Base-by-base conservation (phyloP, 352 stramenopile species). In the Aphanomyces cochlioides region DNA sequence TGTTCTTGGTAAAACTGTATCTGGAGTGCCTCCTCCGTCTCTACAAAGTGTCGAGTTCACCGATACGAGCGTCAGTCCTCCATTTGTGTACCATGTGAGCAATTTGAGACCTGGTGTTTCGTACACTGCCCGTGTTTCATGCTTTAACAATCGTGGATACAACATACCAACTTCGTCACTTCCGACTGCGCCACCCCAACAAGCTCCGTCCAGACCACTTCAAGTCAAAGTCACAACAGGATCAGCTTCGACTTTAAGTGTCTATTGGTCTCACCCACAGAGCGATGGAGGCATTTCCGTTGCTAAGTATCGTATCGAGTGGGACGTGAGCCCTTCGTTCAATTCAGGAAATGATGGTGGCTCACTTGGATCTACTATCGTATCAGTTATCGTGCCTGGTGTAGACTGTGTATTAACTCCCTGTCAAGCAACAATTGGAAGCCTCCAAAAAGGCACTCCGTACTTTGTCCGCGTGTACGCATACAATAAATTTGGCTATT, bases 241-340 rank as follows among this genome's bases (percentile, higher is more conserved):
- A 45, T 79, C 79, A 5, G 80, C 83, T 8, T 90, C 85, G 7
- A 89, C 88, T 63, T 76, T 98, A 28, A 81, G 81, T 5, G 74
- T 97, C n/a, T 76, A 91, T 3, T 98, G 91, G 82, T 88, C 82
- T n/a, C 82, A 96, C 37, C 95, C 96, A 1, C 38, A 77, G 3
- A 97, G 90, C 67, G 85, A 98, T 71, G 96, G 96, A 15, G 96
- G 96, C 3, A 88, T 96, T 39, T 73, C 81, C 0, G 89, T 99
- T 50, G 95, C 90, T 7, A 96, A 98, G 71, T 99, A 98, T 59
- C 79, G 92, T 3, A 79, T 98, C 5, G 95, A 98, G 76, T 99
- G 96, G 96, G 96, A 98, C 69, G 73, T 77, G 4, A 78, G 72
- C 5, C 77, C 84, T 5, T 85, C 78, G n/a, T 98, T 98, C 72